Evolutionary conservation across 306 rosid species (phyloP), one percentile per base, ranked within the genome.

Genomic region (Sesbania bispinosa): DNA sequence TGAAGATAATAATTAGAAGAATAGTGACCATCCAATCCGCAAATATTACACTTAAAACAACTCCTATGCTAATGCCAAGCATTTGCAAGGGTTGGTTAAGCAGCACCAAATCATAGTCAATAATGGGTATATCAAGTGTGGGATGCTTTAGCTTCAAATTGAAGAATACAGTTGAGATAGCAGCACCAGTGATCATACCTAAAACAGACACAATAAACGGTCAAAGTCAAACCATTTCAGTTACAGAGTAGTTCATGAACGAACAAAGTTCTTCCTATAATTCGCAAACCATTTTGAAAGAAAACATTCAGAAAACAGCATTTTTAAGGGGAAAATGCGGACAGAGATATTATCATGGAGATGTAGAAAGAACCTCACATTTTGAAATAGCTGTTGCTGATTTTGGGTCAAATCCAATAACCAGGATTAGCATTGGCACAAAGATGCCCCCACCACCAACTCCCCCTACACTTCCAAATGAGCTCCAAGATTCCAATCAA

Each of bases 381-480:
- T 93, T 93, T 5, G 98, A 93, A 66, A 93, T 83, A 30, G 96
- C 93, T 26, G 96, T 82, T 5, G 96, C 76, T 7, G 98, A 88
- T 79, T 93, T 93, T 13, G 96, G 82, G 84, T 93, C 96, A 74
- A 90, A 93, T 24, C 98, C 98, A 67, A 93, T 65, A 55, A 93
- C 76, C 3, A 93, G 74, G 55, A 77, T 86, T 70, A 88, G 85
- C 98, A 86, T 90, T 20, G 98, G 98, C 38, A 93, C 96, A 76
- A 90, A 93, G 74, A 92, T 89, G 35, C 98, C 98, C 5, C 98
- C 98, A 18, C 98, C 98, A 58, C 98, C 98, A 27, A 92, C 96
- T 2, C 96, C 98, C 5, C 98, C 98, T 0, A 92, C 96, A 71
- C 98, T 93, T 51, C 98, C 96, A 57, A 82, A 90, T 33, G 98